Base-by-base conservation (phyloP, 2,329 filamentous ascomycete species). In the Byssothecium circinans region DNA sequence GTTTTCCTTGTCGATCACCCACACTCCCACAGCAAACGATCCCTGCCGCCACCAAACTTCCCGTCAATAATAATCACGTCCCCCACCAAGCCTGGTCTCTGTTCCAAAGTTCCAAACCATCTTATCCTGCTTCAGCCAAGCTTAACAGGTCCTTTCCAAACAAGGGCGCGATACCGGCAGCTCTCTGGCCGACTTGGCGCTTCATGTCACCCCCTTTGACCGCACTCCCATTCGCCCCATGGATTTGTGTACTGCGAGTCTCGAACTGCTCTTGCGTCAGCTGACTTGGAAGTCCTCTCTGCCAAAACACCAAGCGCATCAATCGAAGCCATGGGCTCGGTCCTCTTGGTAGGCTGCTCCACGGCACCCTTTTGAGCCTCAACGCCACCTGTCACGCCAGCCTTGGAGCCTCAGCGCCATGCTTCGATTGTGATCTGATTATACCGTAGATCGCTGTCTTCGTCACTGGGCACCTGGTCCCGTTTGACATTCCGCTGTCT, bases 211-310 rank as follows among this genome's bases (percentile, higher is more conserved):
- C 33, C 39, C 43, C 47, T 25, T 25, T n/a, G 2, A 46, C 53
- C 33, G 25, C 41, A 17, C 39, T 36, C 50, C 52, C 53, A 65
- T 69, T 67, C 62, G 65, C 45, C 47, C 34, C 38, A 38, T 37
- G 17, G 43, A 63, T 62, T 64, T 56, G 60, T 56, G 53, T 57
- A 54, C 43, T 43, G 23, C 47, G 45, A 35, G 56, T 43, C 56
- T 67, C 63, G 45, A 59, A 68, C 67, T 45, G 43, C 29, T 47
- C 52, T 47, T 69, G 67, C 60, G 56, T 29, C 66, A 68, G 61
- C 60, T 49, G 23, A 23, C 22, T 56, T 29, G 8, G 8, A 17
- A 15, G 25, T 8, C 54, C 43, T 42, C 50, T 46, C 52, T 36
- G 50, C 50, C 25, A 19, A 43, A 60, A 58, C 56, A 57, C 49